Evolutionary conservation across 2,329 filamentous ascomycete species (phyloP).

Genomic region (Neofusicoccum sp.): DNA sequence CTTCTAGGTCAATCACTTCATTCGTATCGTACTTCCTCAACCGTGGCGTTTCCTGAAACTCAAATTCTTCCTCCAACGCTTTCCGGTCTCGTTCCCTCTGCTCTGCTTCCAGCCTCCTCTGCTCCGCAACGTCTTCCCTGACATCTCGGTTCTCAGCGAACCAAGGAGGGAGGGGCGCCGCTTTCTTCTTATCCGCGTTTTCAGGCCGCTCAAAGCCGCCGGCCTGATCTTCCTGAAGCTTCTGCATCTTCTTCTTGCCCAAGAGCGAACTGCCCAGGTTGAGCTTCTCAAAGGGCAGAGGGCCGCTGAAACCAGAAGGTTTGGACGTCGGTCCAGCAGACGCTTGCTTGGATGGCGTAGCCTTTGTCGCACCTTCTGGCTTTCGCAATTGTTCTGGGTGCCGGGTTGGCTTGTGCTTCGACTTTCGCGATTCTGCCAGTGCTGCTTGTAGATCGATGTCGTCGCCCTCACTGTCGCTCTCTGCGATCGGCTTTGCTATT

Average conservation of each 20-base stretch:
- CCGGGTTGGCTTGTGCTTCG: constrained; percentile 32
- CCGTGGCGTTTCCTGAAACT: constrained; percentile 61
- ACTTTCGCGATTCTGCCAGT: constrained; percentile 66
- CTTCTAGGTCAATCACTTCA: constrained; percentile 50
- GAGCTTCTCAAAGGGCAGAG: constrained; percentile 82
- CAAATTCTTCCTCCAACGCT: constrained; percentile 57
- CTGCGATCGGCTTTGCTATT: constrained; percentile 37
- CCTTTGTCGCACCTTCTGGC: constrained; percentile 19
- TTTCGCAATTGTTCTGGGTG: background rate
- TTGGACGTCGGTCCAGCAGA: constrained; percentile 52
- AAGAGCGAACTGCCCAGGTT: constrained; percentile 64
- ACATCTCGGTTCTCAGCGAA: constrained; percentile 57
- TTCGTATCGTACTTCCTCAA: constrained; percentile 56
- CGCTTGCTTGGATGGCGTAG: constrained; percentile 24
- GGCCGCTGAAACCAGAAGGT: constrained; percentile 67
- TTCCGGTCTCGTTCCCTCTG: constrained; percentile 57
- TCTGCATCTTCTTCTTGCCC: constrained; percentile 54
- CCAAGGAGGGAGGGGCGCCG: constrained; percentile 71
- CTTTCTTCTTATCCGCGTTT: constrained; percentile 43
- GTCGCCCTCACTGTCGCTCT: constrained; percentile 66
- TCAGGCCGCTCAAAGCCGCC: constrained; percentile 64
- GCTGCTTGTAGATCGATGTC: constrained; percentile 74
- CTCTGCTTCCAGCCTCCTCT: constrained; percentile 38
- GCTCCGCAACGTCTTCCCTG: constrained; percentile 54
- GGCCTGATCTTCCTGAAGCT: constrained; percentile 53